These are phyloP conservation scores for Spathaspora girioi DNA, from an alignment of 805 yeast species.

Conservation along the genomic window DNA sequence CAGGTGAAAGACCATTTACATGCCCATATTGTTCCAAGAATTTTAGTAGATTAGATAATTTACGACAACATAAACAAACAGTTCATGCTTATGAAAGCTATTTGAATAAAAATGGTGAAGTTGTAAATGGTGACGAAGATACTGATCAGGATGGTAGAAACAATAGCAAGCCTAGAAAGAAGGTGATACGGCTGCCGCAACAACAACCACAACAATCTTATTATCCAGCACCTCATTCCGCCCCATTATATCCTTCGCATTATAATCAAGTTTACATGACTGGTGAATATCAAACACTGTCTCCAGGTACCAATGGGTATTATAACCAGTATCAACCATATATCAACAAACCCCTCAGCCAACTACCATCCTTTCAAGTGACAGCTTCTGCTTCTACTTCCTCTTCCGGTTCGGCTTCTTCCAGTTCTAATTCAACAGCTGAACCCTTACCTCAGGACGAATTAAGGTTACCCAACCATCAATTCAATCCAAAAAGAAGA, in stretches of 20 bases:
- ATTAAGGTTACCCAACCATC: conserved; percentile 19
- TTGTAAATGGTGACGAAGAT: not conserved
- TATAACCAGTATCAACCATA: conserved; percentile 4
- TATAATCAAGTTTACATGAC: not conserved
- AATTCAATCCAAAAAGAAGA: conserved; percentile 36
- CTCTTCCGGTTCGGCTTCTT: not conserved
- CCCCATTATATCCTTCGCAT: conserved; percentile 1
- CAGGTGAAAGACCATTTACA: conserved; percentile 90
- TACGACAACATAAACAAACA: conserved; percentile 88
- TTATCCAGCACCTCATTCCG: not conserved
- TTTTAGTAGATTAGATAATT: conserved; percentile 81
- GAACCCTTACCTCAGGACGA: not conserved
- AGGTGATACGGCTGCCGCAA: conserved; percentile 1
- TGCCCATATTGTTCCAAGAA: conserved; percentile 78
- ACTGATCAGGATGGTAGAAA: not conserved
- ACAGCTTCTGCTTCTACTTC: not conserved
- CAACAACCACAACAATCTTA: conserved; percentile 3
- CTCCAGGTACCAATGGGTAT: not conserved
- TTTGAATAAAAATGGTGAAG: conserved; percentile 12
- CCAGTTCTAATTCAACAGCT: not conserved
- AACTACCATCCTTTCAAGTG: not conserved
- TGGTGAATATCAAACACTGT: not conserved
- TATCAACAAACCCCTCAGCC: conserved; percentile 1
- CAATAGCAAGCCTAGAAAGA: conserved; percentile 2
- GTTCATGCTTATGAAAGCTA: conserved; percentile 43